Percentiles rank a stretch among this genome's conserved stretches.
phyloP scores from a whole-genome alignment of 306 rosid genomes.

The Cicer judaicum region DNA sequence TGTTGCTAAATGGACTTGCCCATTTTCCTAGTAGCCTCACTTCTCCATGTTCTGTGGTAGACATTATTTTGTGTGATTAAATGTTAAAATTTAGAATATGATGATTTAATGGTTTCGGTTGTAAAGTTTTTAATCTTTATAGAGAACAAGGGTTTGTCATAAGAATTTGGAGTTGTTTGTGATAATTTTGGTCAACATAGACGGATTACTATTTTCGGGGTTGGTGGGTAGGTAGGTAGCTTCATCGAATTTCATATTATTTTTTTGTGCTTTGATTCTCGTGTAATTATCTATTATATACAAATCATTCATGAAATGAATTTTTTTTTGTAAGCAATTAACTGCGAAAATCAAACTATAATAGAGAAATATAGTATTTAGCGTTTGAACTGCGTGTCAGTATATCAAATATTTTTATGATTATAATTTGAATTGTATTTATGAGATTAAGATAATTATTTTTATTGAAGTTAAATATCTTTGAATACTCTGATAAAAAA shows the following conservation, averaged over 20 bases:
- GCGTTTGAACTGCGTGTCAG: too few relatives aligned
- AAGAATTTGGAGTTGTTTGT: slow-evolving; percentile 21
- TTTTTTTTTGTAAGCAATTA: too few relatives aligned
- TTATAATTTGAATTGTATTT: too few relatives aligned
- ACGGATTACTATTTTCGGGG: slow-evolving; percentile 5
- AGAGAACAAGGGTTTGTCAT: slow-evolving; percentile 4
- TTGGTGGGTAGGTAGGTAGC: slow-evolving; percentile 44
- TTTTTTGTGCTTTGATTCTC: too few relatives aligned
- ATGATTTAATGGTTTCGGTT: neutral
- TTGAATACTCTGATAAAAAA: too few relatives aligned
- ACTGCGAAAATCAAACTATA: too few relatives aligned
- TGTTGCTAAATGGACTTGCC: slow-evolving; percentile 51
- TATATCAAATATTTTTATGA: too few relatives aligned
- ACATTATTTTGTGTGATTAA: neutral
- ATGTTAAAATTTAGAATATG: slow-evolving; percentile 7
- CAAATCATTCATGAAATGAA: too few relatives aligned
- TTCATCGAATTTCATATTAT: neutral
- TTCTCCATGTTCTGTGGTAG: slow-evolving; percentile 4
- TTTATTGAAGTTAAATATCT: too few relatives aligned
- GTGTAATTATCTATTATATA: too few relatives aligned
- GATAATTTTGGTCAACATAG: slow-evolving; percentile 41
- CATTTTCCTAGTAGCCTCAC: slow-evolving; percentile 48
- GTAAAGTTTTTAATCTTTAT: neutral
- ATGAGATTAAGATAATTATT: too few relatives aligned
- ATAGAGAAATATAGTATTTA: too few relatives aligned